Percentiles rank a stretch among this genome's conserved stretches.
These are phyloP conservation scores for Colletotrichum camelliae DNA, from an alignment of 2,329 filamentous ascomycete species.

Conservation along the genomic window DNA sequence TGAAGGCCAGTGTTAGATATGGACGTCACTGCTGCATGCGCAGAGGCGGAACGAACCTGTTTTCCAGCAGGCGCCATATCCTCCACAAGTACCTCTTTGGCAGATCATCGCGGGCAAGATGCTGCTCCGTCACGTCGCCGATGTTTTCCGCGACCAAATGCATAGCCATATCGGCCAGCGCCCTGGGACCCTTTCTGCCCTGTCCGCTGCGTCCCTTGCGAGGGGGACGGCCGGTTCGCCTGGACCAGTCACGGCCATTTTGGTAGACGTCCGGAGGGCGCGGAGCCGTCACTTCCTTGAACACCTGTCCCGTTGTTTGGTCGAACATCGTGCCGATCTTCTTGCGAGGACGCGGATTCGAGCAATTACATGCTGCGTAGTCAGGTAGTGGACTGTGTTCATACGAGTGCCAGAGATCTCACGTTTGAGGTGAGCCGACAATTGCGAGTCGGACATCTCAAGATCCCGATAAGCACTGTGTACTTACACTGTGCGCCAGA, in stretches of 20 bases:
- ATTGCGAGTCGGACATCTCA: not conserved
- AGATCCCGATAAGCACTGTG: not conserved
- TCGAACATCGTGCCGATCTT: constrained; percentile 35
- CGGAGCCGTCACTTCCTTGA: constrained; percentile 40
- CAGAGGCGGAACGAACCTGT: constrained; percentile 35
- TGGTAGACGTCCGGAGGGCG: constrained; percentile 26
- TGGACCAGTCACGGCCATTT: constrained; percentile 39
- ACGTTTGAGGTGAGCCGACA: not conserved
- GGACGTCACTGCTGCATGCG: not conserved
- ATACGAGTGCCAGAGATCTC: not conserved
- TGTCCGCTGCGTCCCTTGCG: constrained; percentile 26
- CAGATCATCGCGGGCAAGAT: constrained; percentile 35
- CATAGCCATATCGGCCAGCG: constrained; percentile 44
- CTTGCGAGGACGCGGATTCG: not conserved
- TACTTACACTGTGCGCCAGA: not conserved
- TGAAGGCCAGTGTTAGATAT: constrained; percentile 15
- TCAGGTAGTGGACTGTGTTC: not conserved
- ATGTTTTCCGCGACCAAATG: constrained; percentile 42
- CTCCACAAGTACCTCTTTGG: constrained; percentile 39
- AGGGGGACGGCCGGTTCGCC: constrained; percentile 29
- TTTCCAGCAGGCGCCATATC: constrained; percentile 45
- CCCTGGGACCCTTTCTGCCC: constrained; percentile 37
- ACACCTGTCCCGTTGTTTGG: constrained; percentile 37
- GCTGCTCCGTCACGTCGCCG: constrained; percentile 34
- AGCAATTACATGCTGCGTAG: not conserved